Percentiles rank a stretch among this genome's conserved stretches.
phyloP scores from a whole-genome alignment of 345 rosid genomes.

The Heritiera fomes region DNA sequence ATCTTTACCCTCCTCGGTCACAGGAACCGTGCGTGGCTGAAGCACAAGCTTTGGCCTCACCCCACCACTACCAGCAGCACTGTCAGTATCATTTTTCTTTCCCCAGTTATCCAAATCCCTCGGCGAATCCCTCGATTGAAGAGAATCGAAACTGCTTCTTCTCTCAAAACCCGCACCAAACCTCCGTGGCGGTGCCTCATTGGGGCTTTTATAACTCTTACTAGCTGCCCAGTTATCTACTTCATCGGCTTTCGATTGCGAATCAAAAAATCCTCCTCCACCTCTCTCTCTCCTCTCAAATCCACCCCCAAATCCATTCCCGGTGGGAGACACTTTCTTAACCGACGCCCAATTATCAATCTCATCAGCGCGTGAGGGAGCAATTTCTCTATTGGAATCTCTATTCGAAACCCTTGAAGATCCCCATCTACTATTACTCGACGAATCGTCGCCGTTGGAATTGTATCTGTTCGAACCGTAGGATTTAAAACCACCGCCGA shows the following conservation, averaged over 20 bases:
- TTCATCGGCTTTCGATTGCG: slow-evolving; percentile 91
- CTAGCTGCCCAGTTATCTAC: slow-evolving; percentile 73
- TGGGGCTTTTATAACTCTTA: slow-evolving; percentile 34
- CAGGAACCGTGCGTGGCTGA: slow-evolving; percentile 74
- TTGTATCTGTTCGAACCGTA: slow-evolving; percentile 37
- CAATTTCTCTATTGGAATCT: slow-evolving; percentile 50
- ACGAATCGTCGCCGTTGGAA: slow-evolving; percentile 50
- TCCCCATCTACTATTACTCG: slow-evolving; percentile 57
- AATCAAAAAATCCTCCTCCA: slow-evolving; percentile 57
- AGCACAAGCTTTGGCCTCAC: slow-evolving; percentile 69
- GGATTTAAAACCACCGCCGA: slow-evolving; percentile 77
- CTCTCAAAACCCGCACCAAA: slow-evolving; percentile 53
- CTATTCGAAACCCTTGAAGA: slow-evolving; percentile 55
- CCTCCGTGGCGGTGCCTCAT: slow-evolving; percentile 40
- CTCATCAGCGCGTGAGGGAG: slow-evolving; percentile 89
- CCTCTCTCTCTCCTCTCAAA: slow-evolving; percentile 62
- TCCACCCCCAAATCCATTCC: slow-evolving; percentile 39
- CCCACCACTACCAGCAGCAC: slow-evolving; percentile 24
- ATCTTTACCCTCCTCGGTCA: slow-evolving; percentile 32
- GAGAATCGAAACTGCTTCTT: slow-evolving; percentile 67
- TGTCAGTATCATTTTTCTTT: slow-evolving; percentile 52
- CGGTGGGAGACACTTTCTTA: slow-evolving; percentile 46
- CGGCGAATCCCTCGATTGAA: slow-evolving; percentile 52
- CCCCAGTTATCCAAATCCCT: slow-evolving; percentile 75
- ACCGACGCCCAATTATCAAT: slow-evolving; percentile 78